Percentiles rank a stretch among this genome's conserved stretches.
These are phyloP conservation scores for Eurotiales sp. DNA, from an alignment of 2,329 filamentous ascomycete species.

Conservation along the genomic window DNA sequence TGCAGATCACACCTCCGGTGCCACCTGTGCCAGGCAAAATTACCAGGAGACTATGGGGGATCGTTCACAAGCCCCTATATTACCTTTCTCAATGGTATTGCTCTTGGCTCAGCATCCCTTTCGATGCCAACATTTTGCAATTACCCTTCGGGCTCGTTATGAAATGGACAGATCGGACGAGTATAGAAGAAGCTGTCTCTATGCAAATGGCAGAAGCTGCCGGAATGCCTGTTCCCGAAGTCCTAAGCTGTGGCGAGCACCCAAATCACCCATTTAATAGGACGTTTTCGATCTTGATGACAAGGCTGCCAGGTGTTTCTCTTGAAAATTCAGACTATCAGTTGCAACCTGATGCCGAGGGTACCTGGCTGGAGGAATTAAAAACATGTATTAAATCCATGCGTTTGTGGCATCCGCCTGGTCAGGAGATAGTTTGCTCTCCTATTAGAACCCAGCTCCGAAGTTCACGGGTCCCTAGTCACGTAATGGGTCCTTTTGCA, in stretches of 20 bases:
- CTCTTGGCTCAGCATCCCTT: too few relatives aligned
- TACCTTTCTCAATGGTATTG: too few relatives aligned
- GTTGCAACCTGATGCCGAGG: conserved; percentile 26
- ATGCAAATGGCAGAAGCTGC: conserved; percentile 34
- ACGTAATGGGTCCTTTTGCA: conserved; percentile 31
- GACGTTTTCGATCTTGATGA: conserved; percentile 40
- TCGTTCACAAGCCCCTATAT: too few relatives aligned
- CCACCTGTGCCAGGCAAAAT: too few relatives aligned
- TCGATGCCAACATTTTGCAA: too few relatives aligned
- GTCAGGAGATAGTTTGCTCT: conserved; percentile 27
- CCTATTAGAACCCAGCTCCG: conserved; percentile 27
- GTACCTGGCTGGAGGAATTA: conserved; percentile 32
- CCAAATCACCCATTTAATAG: conserved; percentile 16
- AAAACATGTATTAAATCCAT: conserved; percentile 32
- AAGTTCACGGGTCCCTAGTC: conserved; percentile 30
- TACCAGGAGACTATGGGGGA: too few relatives aligned
- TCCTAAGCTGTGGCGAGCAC: conserved; percentile 33
- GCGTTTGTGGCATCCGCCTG: conserved; percentile 31
- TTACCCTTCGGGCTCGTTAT: conserved; percentile 19
- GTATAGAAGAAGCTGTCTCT: conserved; percentile 32
- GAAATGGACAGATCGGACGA: conserved; percentile 37
- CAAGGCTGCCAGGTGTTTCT: conserved; percentile 33
- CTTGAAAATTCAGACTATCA: conserved; percentile 27
- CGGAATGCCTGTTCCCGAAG: conserved; percentile 33
- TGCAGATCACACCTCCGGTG: too few relatives aligned